Conservation (phyloP, 1,284 basidiomycete genomes). For the Meripilus lineatus region DNA sequence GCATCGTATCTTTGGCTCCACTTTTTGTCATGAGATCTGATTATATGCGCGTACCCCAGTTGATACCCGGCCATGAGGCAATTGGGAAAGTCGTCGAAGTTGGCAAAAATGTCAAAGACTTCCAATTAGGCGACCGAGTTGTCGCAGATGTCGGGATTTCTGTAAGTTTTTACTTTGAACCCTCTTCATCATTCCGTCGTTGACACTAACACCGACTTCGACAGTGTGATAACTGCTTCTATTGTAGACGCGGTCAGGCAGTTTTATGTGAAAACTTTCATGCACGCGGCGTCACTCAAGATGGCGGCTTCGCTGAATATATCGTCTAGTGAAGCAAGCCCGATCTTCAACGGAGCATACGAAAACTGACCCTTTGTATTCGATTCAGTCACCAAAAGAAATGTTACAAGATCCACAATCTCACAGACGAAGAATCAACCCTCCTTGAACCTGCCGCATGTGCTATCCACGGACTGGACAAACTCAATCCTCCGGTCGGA, state of each 20-base stretch:
- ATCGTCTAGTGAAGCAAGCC: constrained; percentile 37
- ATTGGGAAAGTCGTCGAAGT: constrained; percentile 47
- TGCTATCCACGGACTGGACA: constrained; percentile 86
- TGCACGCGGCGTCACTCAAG: constrained; percentile 46
- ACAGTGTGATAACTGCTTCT: constrained; percentile 53
- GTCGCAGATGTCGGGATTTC: constrained; percentile 50
- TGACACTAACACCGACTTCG: constrained; percentile 3
- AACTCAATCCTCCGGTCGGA: constrained; percentile 73
- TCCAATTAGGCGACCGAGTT: constrained; percentile 51
- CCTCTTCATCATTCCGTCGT: too few species aligned
- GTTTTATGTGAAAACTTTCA: constrained; percentile 56
- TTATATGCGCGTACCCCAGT: constrained; percentile 22
- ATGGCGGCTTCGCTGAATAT: constrained; percentile 59
- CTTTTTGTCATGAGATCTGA: constrained; percentile 1
- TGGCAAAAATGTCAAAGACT: constrained; percentile 50
- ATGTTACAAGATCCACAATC: constrained; percentile 72
- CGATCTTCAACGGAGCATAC: neutral
- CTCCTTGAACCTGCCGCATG: constrained; percentile 87
- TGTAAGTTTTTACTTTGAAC: constrained; percentile 23
- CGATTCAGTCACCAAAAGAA: constrained; percentile 40
- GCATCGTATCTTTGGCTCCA: neutral
- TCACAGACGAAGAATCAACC: constrained; percentile 84
- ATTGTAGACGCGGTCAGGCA: constrained; percentile 49
- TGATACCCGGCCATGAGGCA: constrained; percentile 57
- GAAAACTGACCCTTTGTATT: neutral